Evolutionary conservation across 2,329 filamentous ascomycete species (phyloP).

Genomic region (Cladosporium sp.): DNA sequence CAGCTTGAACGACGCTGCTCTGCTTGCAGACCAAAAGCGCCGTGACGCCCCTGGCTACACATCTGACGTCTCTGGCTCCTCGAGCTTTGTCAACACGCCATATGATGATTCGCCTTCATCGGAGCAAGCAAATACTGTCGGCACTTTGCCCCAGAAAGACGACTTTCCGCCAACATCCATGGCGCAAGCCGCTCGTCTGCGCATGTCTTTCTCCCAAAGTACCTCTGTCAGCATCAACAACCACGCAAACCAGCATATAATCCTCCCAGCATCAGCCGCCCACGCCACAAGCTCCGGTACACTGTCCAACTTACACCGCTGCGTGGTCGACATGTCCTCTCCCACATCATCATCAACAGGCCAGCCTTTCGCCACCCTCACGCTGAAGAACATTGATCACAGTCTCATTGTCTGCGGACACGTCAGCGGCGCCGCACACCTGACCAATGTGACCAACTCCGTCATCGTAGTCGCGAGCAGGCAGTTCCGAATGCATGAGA

Average conservation of each 20-base stretch:
- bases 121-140: constrained; percentile 16
- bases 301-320: constrained; percentile 63
- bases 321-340: constrained; percentile 75
- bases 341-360: constrained; percentile 50
- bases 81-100: constrained; percentile 39
- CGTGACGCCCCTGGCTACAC: constrained; percentile 37
- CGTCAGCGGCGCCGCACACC: constrained; percentile 74
- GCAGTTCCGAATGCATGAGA: constrained; percentile 94
- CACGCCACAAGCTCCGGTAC: constrained; percentile 69
- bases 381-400: constrained; percentile 62
- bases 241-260: constrained; percentile 67
- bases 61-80: constrained; percentile 34
- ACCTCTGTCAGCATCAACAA: constrained; percentile 57
- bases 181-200: constrained; percentile 21
- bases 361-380: constrained; percentile 64
- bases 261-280: constrained; percentile 66
- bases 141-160: constrained; percentile 31
- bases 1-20: constrained; percentile 53
- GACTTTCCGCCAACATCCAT: constrained; percentile 51
- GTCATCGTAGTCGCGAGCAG: constrained; percentile 73
- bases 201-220: constrained; percentile 52
- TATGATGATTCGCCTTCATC: constrained; percentile 22
- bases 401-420: constrained; percentile 74
- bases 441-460: constrained; percentile 68
- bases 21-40: constrained; percentile 44